Evolutionary conservation across 805 yeast species (phyloP).

Genomic region (Wickerhamomyces pijperi): DNA sequence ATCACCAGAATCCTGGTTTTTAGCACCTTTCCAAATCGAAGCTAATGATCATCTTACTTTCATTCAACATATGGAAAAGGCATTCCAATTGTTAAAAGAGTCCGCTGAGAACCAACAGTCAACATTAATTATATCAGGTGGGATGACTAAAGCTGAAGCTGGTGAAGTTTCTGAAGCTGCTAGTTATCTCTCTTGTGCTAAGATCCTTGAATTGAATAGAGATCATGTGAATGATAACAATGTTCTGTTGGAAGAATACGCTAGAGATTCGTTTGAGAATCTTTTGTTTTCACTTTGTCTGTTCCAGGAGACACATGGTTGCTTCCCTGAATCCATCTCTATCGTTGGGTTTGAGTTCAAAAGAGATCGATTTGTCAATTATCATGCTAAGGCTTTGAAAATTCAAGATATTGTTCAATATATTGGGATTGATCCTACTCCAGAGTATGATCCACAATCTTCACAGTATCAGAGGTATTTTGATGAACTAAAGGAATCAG

Average conservation of each 20-base stretch:
- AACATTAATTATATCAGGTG: constrained; percentile 47
- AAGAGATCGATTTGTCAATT: constrained; percentile 39
- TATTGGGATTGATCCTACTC: constrained; percentile 47
- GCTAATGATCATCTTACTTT: constrained; percentile 62
- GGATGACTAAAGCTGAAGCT: constrained; percentile 50
- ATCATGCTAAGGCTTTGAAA: constrained; percentile 43
- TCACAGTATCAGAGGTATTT: constrained; percentile 28
- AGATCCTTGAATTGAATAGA: no score
- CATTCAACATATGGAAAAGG: constrained; percentile 43
- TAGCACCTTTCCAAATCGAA: constrained; percentile 58
- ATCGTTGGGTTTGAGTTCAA: constrained; percentile 74
- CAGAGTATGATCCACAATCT: constrained; percentile 20
- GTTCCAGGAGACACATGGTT: constrained; percentile 33
- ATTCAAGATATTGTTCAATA: constrained; percentile 29
- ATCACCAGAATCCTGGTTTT: constrained; percentile 33
- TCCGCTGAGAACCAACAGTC: constrained; percentile 22
- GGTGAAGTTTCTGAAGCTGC: constrained; percentile 51
- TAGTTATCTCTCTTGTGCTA: constrained; percentile 40
- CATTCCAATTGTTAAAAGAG: constrained; percentile 26
- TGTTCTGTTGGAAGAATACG: constrained; percentile 53
- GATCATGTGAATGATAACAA: constrained; percentile 8
- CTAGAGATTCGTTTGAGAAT: constrained; percentile 75
- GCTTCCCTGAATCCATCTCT: constrained; percentile 40
- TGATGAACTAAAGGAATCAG: constrained; percentile 34
- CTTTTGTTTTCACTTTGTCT: constrained; percentile 48